A percentile compares a stretch with the other conserved stretches of the same genome.
phyloP scores from a whole-genome alignment of 2,329 filamentous ascomycete genomes.

The Alternaria sp. region DNA sequence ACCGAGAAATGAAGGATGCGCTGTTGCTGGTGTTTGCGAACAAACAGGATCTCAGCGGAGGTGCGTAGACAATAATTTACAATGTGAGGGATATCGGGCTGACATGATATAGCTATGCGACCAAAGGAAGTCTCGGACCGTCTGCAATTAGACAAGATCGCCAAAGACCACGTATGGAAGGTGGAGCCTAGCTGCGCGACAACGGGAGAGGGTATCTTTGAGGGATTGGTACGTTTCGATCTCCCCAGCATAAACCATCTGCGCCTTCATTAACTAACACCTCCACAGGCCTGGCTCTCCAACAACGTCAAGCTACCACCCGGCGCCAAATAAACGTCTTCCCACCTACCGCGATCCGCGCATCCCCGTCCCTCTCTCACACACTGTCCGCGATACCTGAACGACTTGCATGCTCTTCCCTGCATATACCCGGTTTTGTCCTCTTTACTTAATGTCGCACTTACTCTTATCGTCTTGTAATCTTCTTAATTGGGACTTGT shows the following conservation, averaged over 20 bases:
- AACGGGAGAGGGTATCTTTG: constrained; percentile 61
- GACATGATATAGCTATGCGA: constrained; percentile 51
- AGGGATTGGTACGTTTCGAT: constrained; percentile 51
- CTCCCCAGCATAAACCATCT: too few relatives aligned
- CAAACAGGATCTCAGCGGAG: constrained; percentile 93
- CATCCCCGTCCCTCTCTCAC: neutral
- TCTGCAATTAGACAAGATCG: constrained; percentile 57
- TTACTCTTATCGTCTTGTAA: constrained; percentile 8
- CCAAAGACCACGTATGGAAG: constrained; percentile 61
- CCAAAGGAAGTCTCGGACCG: constrained; percentile 58
- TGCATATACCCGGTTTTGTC: constrained; percentile 49
- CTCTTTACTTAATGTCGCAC: constrained; percentile 3
- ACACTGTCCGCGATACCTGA: constrained; percentile 28
- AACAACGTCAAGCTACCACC: constrained; percentile 57
- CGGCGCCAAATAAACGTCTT: constrained; percentile 40
- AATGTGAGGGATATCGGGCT: constrained; percentile 6
- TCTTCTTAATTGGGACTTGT: neutral
- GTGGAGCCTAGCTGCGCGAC: constrained; percentile 62
- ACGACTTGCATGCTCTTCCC: constrained; percentile 45
- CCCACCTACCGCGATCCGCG: neutral
- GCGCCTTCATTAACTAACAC: neutral
- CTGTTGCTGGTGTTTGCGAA: constrained; percentile 98
- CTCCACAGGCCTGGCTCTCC: constrained; percentile 55
- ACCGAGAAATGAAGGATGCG: constrained; percentile 97
- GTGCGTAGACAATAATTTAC: too few relatives aligned